Conservation (phyloP, 2,329 filamentous ascomycete species). For the Emmonsiellopsis sp. region DNA sequence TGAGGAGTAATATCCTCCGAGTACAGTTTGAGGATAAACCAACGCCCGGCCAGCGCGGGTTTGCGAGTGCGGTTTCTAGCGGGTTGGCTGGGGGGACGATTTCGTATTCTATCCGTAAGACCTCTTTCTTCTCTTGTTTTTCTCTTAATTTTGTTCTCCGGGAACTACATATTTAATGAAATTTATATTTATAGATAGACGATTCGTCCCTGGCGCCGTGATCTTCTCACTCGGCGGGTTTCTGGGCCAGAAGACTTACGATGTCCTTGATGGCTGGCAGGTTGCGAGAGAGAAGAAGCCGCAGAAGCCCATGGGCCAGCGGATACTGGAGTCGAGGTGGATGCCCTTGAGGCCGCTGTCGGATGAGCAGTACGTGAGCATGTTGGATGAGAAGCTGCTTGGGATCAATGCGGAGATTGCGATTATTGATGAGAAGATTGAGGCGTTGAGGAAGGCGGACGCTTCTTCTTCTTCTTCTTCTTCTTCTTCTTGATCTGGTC, state of each 20-base stretch:
- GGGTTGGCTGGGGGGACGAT: constrained; percentile 53
- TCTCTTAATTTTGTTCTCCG: constrained; percentile 9
- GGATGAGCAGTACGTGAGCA: constrained; percentile 62
- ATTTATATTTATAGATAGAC: constrained; percentile 40
- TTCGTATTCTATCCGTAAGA: constrained; percentile 47
- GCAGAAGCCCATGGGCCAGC: constrained; percentile 38
- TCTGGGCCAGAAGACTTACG: constrained; percentile 48
- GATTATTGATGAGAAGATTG: constrained; percentile 67
- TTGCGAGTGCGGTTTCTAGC: constrained; percentile 62
- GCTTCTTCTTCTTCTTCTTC: not conserved
- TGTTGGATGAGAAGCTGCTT: constrained; percentile 63
- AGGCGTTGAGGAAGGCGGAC: constrained; percentile 33
- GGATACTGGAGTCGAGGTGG: constrained; percentile 54
- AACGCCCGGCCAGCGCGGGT: constrained; percentile 51
- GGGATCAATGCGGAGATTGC: constrained; percentile 68
- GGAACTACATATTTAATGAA: constrained; percentile 17
- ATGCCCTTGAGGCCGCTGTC: constrained; percentile 62
- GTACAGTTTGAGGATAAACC: constrained; percentile 43
- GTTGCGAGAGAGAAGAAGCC: constrained; percentile 25
- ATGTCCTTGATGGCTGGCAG: constrained; percentile 42
- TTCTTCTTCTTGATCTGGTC: not conserved
- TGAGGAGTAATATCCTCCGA: constrained; percentile 37
- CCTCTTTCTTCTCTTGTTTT: constrained; percentile 4
- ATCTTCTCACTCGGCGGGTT: constrained; percentile 52
- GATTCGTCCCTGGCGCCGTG: constrained; percentile 50